phyloP scores from a whole-genome alignment of 2,329 filamentous ascomycete species.

The Penicillium sp. region DNA sequence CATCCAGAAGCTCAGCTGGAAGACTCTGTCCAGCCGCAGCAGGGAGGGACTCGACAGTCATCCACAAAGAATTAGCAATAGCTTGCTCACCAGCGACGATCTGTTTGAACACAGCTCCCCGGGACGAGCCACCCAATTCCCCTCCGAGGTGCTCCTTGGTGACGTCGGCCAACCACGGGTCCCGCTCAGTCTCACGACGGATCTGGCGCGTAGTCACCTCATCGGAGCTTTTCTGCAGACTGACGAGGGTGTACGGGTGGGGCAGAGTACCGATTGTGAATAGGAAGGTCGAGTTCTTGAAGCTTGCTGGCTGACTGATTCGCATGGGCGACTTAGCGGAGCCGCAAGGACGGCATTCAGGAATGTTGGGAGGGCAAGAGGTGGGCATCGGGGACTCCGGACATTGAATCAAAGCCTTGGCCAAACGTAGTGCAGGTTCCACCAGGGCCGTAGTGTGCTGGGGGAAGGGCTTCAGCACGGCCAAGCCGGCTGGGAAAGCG shows the following conservation, averaged over 20 bases:
- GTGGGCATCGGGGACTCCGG: slow-evolving; percentile 70
- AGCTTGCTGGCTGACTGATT: slow-evolving; percentile 67
- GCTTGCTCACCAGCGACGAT: slow-evolving; percentile 72
- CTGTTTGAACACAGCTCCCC: slow-evolving; percentile 78
- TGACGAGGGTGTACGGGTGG: slow-evolving; percentile 83
- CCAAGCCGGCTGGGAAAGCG: slow-evolving; percentile 73
- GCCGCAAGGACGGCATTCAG: slow-evolving; percentile 74
- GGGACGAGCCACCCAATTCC: slow-evolving; percentile 64
- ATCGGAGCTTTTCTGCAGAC: slow-evolving; percentile 64
- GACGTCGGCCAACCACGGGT: slow-evolving; percentile 74
- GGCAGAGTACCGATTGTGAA: slow-evolving; percentile 88
- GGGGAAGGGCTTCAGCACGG: slow-evolving; percentile 77
- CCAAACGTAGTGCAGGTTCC: slow-evolving; percentile 71
- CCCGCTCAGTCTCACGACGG: slow-evolving; percentile 69
- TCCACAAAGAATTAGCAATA: slow-evolving; percentile 72
- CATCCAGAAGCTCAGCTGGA: slow-evolving; percentile 56
- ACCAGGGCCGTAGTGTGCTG: slow-evolving; percentile 75
- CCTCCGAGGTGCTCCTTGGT: slow-evolving; percentile 69
- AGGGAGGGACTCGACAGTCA: slow-evolving; percentile 68
- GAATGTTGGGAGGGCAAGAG: slow-evolving; percentile 81
- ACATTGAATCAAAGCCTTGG: slow-evolving; percentile 74
- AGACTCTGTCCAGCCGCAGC: slow-evolving; percentile 55
- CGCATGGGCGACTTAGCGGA: slow-evolving; percentile 63
- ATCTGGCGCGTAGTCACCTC: slow-evolving; percentile 67
- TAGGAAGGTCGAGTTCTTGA: slow-evolving; percentile 70